These are phyloP conservation scores for Penicillium mononematosum DNA, from an alignment of 495 filamentous ascomycete genomes.

Conservation along the genomic window DNA sequence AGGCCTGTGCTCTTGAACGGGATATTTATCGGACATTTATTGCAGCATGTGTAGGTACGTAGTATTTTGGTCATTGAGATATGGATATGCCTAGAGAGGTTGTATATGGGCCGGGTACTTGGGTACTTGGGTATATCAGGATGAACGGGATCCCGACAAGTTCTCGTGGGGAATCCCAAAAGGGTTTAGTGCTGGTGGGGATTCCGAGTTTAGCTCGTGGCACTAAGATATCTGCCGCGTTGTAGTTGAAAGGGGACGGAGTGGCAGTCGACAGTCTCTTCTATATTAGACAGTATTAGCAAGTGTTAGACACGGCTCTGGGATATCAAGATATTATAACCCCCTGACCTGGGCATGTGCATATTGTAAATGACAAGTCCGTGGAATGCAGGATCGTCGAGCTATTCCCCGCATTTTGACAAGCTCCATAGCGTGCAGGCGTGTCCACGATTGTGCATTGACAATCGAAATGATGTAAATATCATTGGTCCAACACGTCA, in stretches of 20 bases:
- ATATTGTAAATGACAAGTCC: neutral
- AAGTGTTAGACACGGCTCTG: neutral
- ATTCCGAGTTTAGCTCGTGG: conserved; percentile 29
- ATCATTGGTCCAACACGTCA: conserved; percentile 7
- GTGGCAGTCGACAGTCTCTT: neutral
- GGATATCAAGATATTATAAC: too few species aligned
- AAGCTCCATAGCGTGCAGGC: conserved; percentile 7
- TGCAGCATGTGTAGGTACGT: neutral
- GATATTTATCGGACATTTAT: neutral
- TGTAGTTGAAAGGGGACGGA: neutral
- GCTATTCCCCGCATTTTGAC: conserved; percentile 13
- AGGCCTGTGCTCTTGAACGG: neutral
- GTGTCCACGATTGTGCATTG: conserved; percentile 3
- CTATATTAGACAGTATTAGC: neutral
- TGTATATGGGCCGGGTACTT: neutral
- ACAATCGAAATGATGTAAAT: neutral
- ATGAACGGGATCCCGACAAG: conserved; percentile 19
- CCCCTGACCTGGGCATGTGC: neutral
- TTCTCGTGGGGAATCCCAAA: conserved; percentile 28
- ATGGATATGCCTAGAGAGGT: conserved; percentile 3
- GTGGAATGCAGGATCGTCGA: neutral
- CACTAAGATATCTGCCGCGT: conserved; percentile 12
- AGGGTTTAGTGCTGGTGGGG: conserved; percentile 18
- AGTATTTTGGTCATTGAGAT: neutral
- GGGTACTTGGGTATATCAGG: neutral